Evolutionary conservation across 1,139 yeast genomes (phyloP), one percentile per base, ranked within the genome.

Genomic region (Candida glucosophila): DNA sequence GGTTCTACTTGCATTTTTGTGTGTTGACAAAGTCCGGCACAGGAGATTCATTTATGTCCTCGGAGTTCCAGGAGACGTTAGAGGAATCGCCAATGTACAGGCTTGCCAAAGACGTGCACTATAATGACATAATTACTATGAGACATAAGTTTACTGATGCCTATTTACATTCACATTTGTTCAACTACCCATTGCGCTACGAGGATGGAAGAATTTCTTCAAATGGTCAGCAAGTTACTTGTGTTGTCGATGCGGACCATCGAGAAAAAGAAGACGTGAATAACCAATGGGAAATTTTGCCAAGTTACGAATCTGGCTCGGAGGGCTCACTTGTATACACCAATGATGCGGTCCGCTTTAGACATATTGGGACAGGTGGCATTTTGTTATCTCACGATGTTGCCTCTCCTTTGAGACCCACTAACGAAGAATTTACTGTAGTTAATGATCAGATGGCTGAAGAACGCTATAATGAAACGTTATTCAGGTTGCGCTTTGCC

Each of bases 161-260:
- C 9, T 67, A 70, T 29, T 67, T 90, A 43, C 96, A 90, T 50
- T 90, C 98, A 1, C 96, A 86, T 44, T 67, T 59, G 18, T 54
- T 52, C 24, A 49, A 41, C 9, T 90, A 90, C 50, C 99, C 99
- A 19, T 62, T 86, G 43, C 77, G 96, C 49, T 90, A 90, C 49
- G 96, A 85, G 29, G 97, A 90, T 49, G 98, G 98, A 8, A 77
- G 99, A 57, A 67, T 90, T 27, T 88, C 97, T 1, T 86, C 97
- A 7, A 82, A 83, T 50, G 90, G 94, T 30, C 98, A 90, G 58
- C 95, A 85, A 55, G 95, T 90, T 17, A 86, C 96, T 5, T 83
- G 85, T 38, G 73, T 74, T 29, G 37, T 44, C 20, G 47, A 48
- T 24, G 27, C 31, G 3, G 38, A 35, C 11, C 41, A 52, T 9